Conservation (phyloP, 2,329 filamentous ascomycete species). For the Triangularia setosa region DNA sequence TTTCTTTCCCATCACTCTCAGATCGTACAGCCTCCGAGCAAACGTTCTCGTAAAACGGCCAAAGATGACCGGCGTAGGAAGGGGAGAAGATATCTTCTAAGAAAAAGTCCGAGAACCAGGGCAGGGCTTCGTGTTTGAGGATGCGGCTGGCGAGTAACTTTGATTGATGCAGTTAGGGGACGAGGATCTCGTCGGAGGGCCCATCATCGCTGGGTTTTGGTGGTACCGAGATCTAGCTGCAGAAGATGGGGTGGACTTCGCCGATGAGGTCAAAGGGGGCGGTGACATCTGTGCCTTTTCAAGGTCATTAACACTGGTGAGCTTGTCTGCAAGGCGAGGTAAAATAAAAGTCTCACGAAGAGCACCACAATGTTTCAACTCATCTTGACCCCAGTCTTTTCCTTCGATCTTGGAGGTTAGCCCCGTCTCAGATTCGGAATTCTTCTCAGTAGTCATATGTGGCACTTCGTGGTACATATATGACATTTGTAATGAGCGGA, state of each 20-base stretch:
- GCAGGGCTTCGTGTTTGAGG: slow-evolving; percentile 29
- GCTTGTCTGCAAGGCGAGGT: not conserved
- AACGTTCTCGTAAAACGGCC: slow-evolving; percentile 16
- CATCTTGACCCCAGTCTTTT: not conserved
- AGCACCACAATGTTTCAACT: not conserved
- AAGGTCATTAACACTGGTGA: not conserved
- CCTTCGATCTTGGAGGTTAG: not conserved
- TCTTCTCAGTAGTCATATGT: not conserved
- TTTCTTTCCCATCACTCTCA: slow-evolving; percentile 24
- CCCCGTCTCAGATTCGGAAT: not conserved
- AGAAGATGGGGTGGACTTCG: slow-evolving; percentile 27
- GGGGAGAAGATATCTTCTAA: slow-evolving; percentile 31
- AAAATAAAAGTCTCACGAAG: not conserved
- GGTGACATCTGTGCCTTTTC: slow-evolving; percentile 25
- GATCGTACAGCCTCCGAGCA: slow-evolving; percentile 26
- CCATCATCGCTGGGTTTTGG: not conserved
- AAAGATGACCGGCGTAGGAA: slow-evolving; percentile 27
- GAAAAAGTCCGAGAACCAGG: slow-evolving; percentile 34
- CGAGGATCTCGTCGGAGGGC: not conserved
- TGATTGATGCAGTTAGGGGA: slow-evolving; percentile 26
- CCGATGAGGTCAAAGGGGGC: slow-evolving; percentile 26
- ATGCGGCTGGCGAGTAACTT: slow-evolving; percentile 32
- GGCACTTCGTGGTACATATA: not conserved
- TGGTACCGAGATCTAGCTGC: not conserved
- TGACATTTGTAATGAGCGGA: not conserved